Conservation (phyloP, 805 yeast species). For the Sugiyamaella marilandica region DNA sequence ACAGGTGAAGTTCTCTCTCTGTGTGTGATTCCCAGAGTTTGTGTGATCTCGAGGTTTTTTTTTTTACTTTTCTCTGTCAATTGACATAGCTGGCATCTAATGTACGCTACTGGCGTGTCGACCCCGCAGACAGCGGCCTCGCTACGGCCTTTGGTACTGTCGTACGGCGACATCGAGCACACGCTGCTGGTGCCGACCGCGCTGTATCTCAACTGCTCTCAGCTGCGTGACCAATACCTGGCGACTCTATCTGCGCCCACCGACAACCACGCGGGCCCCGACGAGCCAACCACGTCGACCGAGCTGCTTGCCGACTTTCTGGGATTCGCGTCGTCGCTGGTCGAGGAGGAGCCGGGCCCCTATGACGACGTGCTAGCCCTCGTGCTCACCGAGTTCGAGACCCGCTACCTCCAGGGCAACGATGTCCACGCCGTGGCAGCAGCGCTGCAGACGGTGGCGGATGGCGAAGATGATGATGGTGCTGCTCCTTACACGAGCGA, state of each 20-base stretch:
- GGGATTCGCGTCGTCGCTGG: slow-evolving; percentile 44
- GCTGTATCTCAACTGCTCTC: slow-evolving; percentile 73
- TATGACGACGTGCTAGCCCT: slow-evolving; percentile 66
- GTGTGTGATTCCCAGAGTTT: no score
- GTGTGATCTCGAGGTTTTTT: neutral
- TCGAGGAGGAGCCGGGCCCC: slow-evolving; percentile 43
- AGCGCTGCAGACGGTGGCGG: slow-evolving; percentile 45
- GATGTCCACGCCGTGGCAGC: slow-evolving; percentile 92
- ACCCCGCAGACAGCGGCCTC: slow-evolving; percentile 45
- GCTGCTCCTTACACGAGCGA: slow-evolving; percentile 46
- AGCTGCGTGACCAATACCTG: slow-evolving; percentile 79
- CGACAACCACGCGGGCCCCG: slow-evolving; percentile 79
- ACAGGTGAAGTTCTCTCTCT: neutral
- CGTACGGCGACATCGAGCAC: slow-evolving; percentile 86
- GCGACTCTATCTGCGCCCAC: slow-evolving; percentile 66
- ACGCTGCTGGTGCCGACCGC: slow-evolving; percentile 81
- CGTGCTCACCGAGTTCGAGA: slow-evolving; percentile 78
- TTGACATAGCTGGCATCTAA: neutral
- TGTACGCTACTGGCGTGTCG: slow-evolving; percentile 37
- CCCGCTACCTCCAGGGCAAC: slow-evolving; percentile 63
- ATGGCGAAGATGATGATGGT: slow-evolving; percentile 37
- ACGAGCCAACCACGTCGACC: slow-evolving; percentile 81
- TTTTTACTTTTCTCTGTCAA: neutral
- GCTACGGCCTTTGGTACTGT: slow-evolving; percentile 74
- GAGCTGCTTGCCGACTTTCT: slow-evolving; percentile 81